These are phyloP conservation scores for Hypoxylon sp. DNA, from an alignment of 2,329 filamentous ascomycete species.

Conservation along the genomic window DNA sequence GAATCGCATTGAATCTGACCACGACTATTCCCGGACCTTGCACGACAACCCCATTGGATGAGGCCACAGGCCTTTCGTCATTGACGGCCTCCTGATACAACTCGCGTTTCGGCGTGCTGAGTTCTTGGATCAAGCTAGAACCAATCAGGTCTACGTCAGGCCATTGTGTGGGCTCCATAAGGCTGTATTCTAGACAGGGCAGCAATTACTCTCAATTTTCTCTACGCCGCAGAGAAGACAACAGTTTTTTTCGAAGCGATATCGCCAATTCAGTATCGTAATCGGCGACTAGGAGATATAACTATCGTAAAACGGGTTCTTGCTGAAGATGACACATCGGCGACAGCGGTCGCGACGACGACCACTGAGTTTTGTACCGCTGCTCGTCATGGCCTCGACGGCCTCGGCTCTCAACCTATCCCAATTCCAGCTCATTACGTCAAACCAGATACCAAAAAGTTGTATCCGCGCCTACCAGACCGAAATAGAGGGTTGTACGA, in stretches of 20 bases:
- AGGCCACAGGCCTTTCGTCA: conserved; percentile 34
- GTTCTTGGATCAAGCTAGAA: conserved; percentile 37
- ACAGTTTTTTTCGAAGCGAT: conserved; percentile 1
- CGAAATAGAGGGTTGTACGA: conserved; percentile 46
- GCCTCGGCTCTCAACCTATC: conserved; percentile 49
- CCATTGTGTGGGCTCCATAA: conserved; percentile 16
- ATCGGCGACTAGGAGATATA: conserved; percentile 5
- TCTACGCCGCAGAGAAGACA: background rate
- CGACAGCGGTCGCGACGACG: conserved; percentile 40
- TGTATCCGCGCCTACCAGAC: conserved; percentile 48
- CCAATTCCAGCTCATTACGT: conserved; percentile 49
- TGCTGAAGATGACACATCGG: conserved; percentile 34
- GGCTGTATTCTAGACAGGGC: conserved; percentile 4
- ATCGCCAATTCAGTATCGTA: conserved; percentile 11
- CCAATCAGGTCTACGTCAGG: conserved; percentile 21
- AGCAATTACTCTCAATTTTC: conserved; percentile 10
- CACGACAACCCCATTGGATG: conserved; percentile 32
- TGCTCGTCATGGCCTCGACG: conserved; percentile 43
- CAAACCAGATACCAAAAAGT: conserved; percentile 45
- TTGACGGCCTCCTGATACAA: conserved; percentile 44
- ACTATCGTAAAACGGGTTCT: conserved; percentile 9
- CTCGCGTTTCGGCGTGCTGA: conserved; percentile 45
- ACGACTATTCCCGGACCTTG: conserved; percentile 21
- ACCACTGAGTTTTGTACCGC: conserved; percentile 34
- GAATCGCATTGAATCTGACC: conserved; percentile 31